phyloP scores from a whole-genome alignment of 768 basidiomycete genomes.

The Agaricus subrufescens region DNA sequence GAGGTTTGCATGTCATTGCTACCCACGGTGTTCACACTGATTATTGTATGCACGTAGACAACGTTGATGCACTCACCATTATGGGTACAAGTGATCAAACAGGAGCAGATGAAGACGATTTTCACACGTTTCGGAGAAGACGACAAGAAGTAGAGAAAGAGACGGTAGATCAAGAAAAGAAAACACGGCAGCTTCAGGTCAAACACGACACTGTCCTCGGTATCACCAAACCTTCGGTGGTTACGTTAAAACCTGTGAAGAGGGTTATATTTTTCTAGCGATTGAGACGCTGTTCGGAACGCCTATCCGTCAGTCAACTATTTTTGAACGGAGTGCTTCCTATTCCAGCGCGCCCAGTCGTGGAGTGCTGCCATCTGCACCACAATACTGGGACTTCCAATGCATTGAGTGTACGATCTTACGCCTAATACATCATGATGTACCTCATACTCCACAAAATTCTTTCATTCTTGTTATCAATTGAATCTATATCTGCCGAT shows the following conservation, averaged over 20 bases:
- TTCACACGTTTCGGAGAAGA: constrained; percentile 72
- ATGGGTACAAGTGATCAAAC: constrained; percentile 47
- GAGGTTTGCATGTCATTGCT: constrained; percentile 32
- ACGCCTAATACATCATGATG: too few relatives aligned
- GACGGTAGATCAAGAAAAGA: constrained; percentile 23
- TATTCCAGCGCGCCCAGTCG: too few relatives aligned
- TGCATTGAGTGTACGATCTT: too few relatives aligned
- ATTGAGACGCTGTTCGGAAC: too few relatives aligned
- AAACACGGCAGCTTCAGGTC: background rate
- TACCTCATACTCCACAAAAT: too few relatives aligned
- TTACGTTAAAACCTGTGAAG: background rate
- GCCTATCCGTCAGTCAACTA: too few relatives aligned
- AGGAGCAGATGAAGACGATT: constrained; percentile 95
- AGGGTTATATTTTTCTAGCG: background rate
- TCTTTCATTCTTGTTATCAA: too few relatives aligned
- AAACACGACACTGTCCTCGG: background rate
- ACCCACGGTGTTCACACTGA: background rate
- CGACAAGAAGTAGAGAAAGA: constrained; percentile 56
- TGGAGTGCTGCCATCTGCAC: too few relatives aligned
- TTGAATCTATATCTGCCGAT: too few relatives aligned
- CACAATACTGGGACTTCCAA: too few relatives aligned
- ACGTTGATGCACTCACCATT: constrained; percentile 31
- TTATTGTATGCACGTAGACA: constrained; percentile 15
- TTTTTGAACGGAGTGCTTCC: too few relatives aligned
- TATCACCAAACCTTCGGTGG: background rate